Evolutionary conservation across 2,329 filamentous ascomycete species (phyloP), one percentile per base, ranked within the genome.

Genomic region (Tolypocladium guangdongense): DNA sequence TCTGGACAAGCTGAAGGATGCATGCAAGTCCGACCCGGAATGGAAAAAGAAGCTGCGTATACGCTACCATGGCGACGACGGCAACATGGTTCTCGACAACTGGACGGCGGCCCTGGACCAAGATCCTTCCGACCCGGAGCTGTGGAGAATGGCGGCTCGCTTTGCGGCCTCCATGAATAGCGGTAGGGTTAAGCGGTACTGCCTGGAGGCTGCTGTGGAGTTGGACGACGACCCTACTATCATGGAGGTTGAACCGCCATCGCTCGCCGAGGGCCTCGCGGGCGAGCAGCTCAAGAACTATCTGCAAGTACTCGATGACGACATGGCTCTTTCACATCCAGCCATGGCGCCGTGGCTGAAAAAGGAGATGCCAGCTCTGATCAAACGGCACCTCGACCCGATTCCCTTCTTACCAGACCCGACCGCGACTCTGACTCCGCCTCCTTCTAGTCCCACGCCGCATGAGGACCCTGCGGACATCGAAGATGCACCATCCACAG

Each of bases 91-190:
- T 0, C 66, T 86, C 6, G 69, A 78, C 54, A 77, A 81, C 58
- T 85, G 83, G 64, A 73, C 73, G 27, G 71, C 74, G 6, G 82
- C 83, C 0, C 69, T 86, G 7, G 82, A 83, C 56, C 79, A 82
- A 51, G 83, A 86, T 56, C 82, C 83, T 1, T 84, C 83, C 0
- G 83, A 86, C 60, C 82, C 83, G 2, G 83, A 86, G 60, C 69
- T 86, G 8, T 86, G 83, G 83, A 74, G 83, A 56, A 75, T 76
- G 50, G 72, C 76, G 2, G 80, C 81, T 0, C 77, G 82, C 4
- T 75, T 85, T 46, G 81, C 77, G 4, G 74, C 77, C 1, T 79
- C 81, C 47, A 65, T 86, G 45, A 77, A 75, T 46, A 84, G 82
- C 57, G 63, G 71, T 0, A 74, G 81, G 14, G 73, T 84, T 30